Percentiles rank a stretch among this genome's conserved stretches.
Conservation (phyloP, 768 basidiomycete genomes). For the Tulasnella calospora region DNA sequence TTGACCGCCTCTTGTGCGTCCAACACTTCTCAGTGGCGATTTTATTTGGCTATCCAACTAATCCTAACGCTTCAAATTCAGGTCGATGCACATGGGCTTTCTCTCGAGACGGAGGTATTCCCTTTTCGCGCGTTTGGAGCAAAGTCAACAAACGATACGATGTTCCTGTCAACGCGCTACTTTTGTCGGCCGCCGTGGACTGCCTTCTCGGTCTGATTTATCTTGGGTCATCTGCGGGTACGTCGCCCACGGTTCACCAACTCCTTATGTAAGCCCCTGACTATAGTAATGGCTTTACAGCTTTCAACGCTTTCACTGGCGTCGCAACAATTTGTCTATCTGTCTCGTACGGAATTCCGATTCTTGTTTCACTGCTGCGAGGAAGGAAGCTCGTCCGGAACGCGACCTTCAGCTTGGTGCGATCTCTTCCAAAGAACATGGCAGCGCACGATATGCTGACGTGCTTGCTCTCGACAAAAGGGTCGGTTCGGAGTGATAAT, state of each 20-base stretch:
- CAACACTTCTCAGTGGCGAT: background rate
- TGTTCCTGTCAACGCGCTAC: slow-evolving; percentile 56
- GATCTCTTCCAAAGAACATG: background rate
- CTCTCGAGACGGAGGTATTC: slow-evolving; percentile 62
- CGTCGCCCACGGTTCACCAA: background rate
- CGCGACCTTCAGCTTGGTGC: slow-evolving; percentile 45
- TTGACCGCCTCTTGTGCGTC: slow-evolving; percentile 54
- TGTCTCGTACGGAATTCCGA: slow-evolving; percentile 59
- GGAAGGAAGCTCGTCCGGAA: slow-evolving; percentile 45
- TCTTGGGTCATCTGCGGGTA: slow-evolving; percentile 39
- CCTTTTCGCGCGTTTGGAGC: slow-evolving; percentile 48
- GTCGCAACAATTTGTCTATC: slow-evolving; percentile 63
- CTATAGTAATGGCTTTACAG: slow-evolving; percentile 44
- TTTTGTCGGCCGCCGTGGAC: slow-evolving; percentile 55
- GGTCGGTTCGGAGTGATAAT: slow-evolving; percentile 46
- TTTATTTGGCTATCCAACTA: background rate
- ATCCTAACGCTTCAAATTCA: background rate
- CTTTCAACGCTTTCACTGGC: slow-evolving; percentile 64
- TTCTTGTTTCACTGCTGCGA: slow-evolving; percentile 49
- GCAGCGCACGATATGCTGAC: background rate
- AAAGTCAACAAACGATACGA: slow-evolving; percentile 43
- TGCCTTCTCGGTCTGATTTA: slow-evolving; percentile 58
- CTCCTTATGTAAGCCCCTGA: background rate
- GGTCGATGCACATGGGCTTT: slow-evolving; percentile 64
- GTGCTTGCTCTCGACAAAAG: slow-evolving; percentile 1